Percentiles rank a stretch among this genome's conserved stretches.
These are phyloP conservation scores for Przewalskia tangutica DNA, from an alignment of 257 asterid genomes.

Conservation along the genomic window DNA sequence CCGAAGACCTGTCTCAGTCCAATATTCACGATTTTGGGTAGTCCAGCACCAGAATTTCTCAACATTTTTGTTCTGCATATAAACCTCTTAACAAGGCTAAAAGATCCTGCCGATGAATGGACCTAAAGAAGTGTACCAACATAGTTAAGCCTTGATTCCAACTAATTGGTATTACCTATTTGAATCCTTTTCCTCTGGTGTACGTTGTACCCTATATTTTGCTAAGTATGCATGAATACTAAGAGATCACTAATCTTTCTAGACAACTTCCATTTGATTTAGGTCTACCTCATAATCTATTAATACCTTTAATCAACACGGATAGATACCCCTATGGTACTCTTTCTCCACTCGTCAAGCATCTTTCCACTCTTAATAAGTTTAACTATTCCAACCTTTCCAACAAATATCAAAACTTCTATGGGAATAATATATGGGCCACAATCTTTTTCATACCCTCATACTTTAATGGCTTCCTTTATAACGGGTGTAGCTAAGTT, in stretches of 20 bases:
- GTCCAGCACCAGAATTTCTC: neutral
- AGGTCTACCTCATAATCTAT: neutral
- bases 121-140: neutral
- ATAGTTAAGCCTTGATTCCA: neutral
- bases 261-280: neutral
- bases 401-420: neutral
- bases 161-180: neutral
- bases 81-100: neutral
- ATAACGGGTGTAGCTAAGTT: neutral
- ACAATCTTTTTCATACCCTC: neutral
- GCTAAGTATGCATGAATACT: neutral
- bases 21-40: neutral
- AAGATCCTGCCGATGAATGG: neutral
- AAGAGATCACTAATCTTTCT: neutral
- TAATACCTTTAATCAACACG: neutral
- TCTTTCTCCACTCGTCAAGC: neutral
- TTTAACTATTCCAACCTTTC: neutral
- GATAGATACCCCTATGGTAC: neutral
- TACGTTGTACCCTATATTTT: neutral
- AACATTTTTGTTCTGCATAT: neutral
- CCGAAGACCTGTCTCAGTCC: neutral
- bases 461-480: neutral
- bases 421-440: neutral
- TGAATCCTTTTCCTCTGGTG: neutral
- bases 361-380: neutral